Evolutionary conservation across 108 stramenopile genomes (phyloP).

Genomic region (Nitzschia sp.): DNA sequence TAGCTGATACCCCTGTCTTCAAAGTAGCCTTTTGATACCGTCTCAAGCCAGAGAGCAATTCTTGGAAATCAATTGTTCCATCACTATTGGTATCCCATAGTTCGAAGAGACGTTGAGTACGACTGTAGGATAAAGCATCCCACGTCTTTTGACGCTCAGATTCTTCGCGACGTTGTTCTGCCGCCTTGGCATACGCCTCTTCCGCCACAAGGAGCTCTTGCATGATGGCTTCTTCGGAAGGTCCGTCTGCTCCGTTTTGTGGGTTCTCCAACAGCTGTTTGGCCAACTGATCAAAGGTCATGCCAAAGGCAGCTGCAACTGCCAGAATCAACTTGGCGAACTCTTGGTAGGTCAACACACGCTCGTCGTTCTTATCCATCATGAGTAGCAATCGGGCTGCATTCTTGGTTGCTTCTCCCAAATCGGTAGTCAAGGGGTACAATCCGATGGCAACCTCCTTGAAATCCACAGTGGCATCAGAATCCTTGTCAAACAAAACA

Average conservation of each 20-base stretch:
- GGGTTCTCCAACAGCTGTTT: constrained; percentile 27
- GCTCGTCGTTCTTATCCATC: constrained; percentile 44
- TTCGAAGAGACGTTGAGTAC: constrained; percentile 36
- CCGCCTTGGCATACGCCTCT: constrained; percentile 19
- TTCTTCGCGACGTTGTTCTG: constrained; percentile 19
- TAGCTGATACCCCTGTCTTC: not conserved
- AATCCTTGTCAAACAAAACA: constrained; percentile 45
- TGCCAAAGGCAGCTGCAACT: constrained; percentile 31
- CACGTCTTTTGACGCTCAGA: constrained; percentile 23
- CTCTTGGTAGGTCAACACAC: constrained; percentile 31
- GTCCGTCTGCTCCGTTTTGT: not conserved
- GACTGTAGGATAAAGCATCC: constrained; percentile 37
- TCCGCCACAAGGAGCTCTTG: constrained; percentile 29
- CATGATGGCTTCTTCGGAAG: constrained; percentile 22
- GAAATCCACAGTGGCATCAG: constrained; percentile 36
- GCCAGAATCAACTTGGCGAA: constrained; percentile 44
- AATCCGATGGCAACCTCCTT: constrained; percentile 49
- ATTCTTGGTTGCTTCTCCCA: constrained; percentile 40
- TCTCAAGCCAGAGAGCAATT: constrained; percentile 38
- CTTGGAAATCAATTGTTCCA: constrained; percentile 46
- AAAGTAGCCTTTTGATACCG: constrained; percentile 31
- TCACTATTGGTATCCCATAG: constrained; percentile 40
- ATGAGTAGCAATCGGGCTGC: constrained; percentile 36
- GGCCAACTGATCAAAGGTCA: constrained; percentile 40
- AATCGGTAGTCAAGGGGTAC: constrained; percentile 37